Conservation (phyloP, 1,284 basidiomycete genomes). For the Irpex rosettiformis region DNA sequence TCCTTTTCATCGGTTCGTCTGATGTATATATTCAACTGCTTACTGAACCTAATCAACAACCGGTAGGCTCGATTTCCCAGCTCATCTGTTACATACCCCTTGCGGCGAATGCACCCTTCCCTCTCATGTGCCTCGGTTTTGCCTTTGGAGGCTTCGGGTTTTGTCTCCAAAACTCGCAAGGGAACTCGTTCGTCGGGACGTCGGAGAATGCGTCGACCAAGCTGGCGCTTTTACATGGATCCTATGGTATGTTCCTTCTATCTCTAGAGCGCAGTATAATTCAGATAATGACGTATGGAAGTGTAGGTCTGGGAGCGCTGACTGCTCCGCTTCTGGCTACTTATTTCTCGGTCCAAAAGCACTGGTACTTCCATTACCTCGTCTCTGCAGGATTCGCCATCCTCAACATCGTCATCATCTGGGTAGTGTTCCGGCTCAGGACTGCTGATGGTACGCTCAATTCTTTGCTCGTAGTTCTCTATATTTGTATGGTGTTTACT, state of each 20-base stretch:
- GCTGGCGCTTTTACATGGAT: constrained; percentile 54
- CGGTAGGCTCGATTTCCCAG: constrained; percentile 40
- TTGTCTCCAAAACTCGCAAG: constrained; percentile 47
- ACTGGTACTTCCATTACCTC: constrained; percentile 62
- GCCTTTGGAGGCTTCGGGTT: constrained; percentile 58
- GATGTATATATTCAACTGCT: not conserved
- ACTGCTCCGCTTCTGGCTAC: constrained; percentile 65
- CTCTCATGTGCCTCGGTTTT: constrained; percentile 59
- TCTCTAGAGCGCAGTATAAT: not conserved
- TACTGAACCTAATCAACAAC: not conserved
- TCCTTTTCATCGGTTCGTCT: constrained; percentile 33
- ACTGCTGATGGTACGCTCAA: constrained; percentile 44
- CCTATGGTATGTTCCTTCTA: constrained; percentile 36
- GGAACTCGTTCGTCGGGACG: constrained; percentile 51
- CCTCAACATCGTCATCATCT: constrained; percentile 36
- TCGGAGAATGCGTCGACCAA: constrained; percentile 42
- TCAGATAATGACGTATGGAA: not conserved
- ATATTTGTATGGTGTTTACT: not conserved
- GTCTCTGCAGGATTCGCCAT: constrained; percentile 54
- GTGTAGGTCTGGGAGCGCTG: constrained; percentile 61
- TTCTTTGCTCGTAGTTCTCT: too few relatives aligned
- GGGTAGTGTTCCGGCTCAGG: constrained; percentile 50
- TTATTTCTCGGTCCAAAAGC: constrained; percentile 51
- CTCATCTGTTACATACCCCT: constrained; percentile 41
- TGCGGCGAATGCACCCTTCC: constrained; percentile 62